phyloP scores from a whole-genome alignment of 1,284 basidiomycete species.

The Cutaneotrichosporon mucoides region DNA sequence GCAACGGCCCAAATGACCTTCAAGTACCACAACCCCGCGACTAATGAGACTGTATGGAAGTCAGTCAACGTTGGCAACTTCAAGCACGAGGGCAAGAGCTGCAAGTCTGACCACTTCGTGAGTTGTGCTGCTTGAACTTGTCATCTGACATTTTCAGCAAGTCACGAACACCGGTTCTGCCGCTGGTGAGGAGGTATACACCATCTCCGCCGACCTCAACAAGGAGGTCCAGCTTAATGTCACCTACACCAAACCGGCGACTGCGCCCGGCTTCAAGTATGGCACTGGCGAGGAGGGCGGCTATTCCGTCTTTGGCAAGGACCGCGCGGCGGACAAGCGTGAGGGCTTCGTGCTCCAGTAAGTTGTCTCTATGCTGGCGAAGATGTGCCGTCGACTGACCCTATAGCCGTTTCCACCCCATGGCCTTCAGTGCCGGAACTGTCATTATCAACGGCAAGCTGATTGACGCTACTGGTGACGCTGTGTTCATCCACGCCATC shows the following conservation, averaged over 20 bases:
- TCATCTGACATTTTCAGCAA: constrained; percentile 25
- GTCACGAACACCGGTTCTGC: constrained; percentile 66
- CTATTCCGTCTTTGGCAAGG: constrained; percentile 81
- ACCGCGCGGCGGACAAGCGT: constrained; percentile 54
- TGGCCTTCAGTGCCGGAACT: constrained; percentile 62
- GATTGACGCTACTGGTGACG: constrained; percentile 65
- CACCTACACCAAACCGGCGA: constrained; percentile 64
- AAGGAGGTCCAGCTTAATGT: constrained; percentile 77
- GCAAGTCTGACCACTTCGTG: constrained; percentile 85
- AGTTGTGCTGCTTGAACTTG: constrained; percentile 5
- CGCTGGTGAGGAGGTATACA: constrained; percentile 66
- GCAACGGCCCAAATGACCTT: constrained; percentile 94
- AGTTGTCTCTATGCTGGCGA: constrained; percentile 5
- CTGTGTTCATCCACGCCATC: constrained; percentile 93
- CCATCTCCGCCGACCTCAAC: constrained; percentile 73
- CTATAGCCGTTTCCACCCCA: constrained; percentile 75
- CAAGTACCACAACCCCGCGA: constrained; percentile 80
- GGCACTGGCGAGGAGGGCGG: constrained; percentile 85
- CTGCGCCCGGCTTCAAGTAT: constrained; percentile 84
- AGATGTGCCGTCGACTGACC: not conserved
- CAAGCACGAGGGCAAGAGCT: constrained; percentile 72
- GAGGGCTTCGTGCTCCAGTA: constrained; percentile 84
- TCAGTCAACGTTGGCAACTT: constrained; percentile 86
- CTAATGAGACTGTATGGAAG: constrained; percentile 76
- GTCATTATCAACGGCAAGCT: constrained; percentile 70